Evolutionary conservation across 768 basidiomycete genomes (phyloP).

Genomic region (Dacryopinax spathularia): DNA sequence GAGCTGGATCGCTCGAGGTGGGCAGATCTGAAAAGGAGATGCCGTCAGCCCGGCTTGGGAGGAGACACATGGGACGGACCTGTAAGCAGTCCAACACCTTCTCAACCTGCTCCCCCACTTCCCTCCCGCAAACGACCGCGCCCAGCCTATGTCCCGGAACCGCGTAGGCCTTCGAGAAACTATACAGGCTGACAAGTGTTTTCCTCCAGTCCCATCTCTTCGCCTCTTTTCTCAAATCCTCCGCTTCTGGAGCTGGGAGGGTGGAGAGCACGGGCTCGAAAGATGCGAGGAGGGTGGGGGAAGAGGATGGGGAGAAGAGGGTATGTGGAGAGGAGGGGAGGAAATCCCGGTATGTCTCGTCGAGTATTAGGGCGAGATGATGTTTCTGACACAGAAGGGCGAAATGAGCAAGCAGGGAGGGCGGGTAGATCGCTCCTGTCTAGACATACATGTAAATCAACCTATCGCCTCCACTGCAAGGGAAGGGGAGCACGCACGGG

Average conservation of each 20-base stretch:
- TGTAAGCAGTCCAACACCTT: conserved; percentile 68
- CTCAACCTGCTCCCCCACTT: conserved; percentile 36
- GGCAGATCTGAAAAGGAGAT: conserved; percentile 37
- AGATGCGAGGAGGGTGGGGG: not conserved
- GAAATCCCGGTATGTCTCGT: conserved; percentile 84
- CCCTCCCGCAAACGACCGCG: conserved; percentile 46
- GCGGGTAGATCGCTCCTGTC: conserved; percentile 59
- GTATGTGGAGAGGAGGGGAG: conserved; percentile 41
- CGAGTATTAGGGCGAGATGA: conserved; percentile 55
- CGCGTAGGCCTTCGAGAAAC: conserved; percentile 67
- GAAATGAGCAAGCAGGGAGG: conserved; percentile 43
- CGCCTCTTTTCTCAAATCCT: not conserved
- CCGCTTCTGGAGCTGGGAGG: not conserved
- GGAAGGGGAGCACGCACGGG: conserved; percentile 30
- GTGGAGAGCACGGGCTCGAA: not conserved
- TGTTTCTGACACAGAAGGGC: conserved; percentile 40
- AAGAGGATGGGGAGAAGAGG: conserved; percentile 31
- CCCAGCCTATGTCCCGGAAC: conserved; percentile 77
- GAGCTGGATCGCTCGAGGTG: conserved; percentile 57
- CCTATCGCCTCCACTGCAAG: conserved; percentile 11
- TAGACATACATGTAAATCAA: conserved; percentile 17
- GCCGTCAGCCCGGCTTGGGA: not conserved
- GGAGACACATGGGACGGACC: conserved; percentile 17
- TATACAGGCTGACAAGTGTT: conserved; percentile 55
- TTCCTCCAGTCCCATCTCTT: conserved; percentile 39